phyloP scores from a whole-genome alignment of 257 asterid genomes.

The Nicotiana paniculata region DNA sequence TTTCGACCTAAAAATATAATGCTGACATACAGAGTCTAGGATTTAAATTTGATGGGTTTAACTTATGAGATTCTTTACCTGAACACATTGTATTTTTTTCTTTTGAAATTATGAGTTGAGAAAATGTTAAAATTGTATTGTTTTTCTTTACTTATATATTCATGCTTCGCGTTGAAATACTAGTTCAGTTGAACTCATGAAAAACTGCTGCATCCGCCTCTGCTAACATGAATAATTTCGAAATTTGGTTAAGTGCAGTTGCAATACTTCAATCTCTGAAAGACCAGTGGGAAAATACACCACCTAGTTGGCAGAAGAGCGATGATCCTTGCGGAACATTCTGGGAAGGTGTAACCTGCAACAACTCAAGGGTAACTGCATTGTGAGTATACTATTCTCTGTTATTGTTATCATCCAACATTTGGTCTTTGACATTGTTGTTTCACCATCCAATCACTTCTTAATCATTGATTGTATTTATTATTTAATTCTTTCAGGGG shows the following conservation, averaged over 20 bases:
- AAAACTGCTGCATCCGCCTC: background rate
- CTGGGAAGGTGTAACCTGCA: slow-evolving; percentile 88
- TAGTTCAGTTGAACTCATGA: background rate
- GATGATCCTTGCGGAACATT: slow-evolving; percentile 65
- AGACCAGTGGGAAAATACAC: slow-evolving; percentile 67
- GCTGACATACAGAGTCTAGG: too few species aligned
- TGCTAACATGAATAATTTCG: too few species aligned
- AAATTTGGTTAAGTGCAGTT: slow-evolving; percentile 33
- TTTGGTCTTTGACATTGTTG: background rate
- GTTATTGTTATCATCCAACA: background rate
- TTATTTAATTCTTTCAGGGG: slow-evolving; percentile 39
- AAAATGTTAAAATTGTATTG: too few species aligned
- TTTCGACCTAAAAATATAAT: background rate
- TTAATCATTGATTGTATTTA: background rate
- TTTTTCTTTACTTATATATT: background rate
- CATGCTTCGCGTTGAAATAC: background rate
- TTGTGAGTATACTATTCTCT: slow-evolving; percentile 33
- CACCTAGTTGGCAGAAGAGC: slow-evolving; percentile 68
- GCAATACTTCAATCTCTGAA: slow-evolving; percentile 73
- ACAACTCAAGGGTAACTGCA: slow-evolving; percentile 63
- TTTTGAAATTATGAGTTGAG: too few species aligned
- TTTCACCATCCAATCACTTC: background rate
- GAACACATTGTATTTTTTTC: background rate
- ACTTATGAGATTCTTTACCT: background rate
- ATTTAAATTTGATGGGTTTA: background rate